Evolutionary conservation across 495 filamentous ascomycete genomes (phyloP), one percentile per base, ranked within the genome.

Genomic region (Pyrenula massariospora): DNA sequence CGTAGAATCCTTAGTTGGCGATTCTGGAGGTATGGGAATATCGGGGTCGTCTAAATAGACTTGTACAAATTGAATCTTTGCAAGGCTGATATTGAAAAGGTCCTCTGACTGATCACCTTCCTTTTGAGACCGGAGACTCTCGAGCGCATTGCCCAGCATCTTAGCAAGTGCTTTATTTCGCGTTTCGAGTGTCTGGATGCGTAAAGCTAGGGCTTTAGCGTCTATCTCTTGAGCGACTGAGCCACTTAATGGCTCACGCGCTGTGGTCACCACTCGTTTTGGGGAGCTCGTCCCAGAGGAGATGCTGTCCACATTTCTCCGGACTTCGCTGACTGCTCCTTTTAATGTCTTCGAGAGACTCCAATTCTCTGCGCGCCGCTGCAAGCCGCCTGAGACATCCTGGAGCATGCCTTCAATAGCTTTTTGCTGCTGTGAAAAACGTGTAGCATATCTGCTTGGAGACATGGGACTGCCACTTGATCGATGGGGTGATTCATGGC

Each of bases 271-370:
- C 25, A 25, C 24, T 52, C 15, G 52, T 56, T 58, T 25, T 42
- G 60, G 49, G 23, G 57, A 61, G 53, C 53, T 67, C 25, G 68
- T 73, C 57, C 74, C 74, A 10, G 76, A 67, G 56, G 80, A 74
- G 54, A 85, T 74, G n/a, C 77, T 77, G 62, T 87, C 81, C 59
- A 89, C 83, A 58, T 85, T 86, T 62, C 78, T 85, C 59, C 77
- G 80, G 2, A 92, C 87, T 71, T 96, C 91, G 12, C 79, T 88
- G 56, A 95, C 82, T 2, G 93, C 92, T 58, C 92, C 91, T 20
- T 91, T 84, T 11, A 98, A 86, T 11, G 89, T 90, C 68, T 91
- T 89, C 59, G 90, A 90, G 25, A 97, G 85, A 2, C 92, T 90
- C 68, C 92, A 88, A 56, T 84, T 81, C 64, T 96, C 91, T 48